These are phyloP conservation scores for Lepidium sativum DNA, from an alignment of 345 rosid species.

Conservation along the genomic window DNA sequence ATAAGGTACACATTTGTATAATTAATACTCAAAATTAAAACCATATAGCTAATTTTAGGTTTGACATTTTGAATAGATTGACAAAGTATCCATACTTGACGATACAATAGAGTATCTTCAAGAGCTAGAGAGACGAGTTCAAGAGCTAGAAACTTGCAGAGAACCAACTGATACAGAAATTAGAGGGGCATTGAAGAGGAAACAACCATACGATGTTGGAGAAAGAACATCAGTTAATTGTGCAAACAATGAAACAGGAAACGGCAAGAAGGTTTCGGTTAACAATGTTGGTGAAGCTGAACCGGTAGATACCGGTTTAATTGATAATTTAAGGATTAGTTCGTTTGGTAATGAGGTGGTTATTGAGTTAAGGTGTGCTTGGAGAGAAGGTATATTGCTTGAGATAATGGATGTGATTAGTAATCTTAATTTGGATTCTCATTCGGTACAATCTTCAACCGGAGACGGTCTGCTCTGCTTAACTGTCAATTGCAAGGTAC, in stretches of 20 bases:
- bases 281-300: constrained; percentile 26
- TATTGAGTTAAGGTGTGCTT: constrained; percentile 58
- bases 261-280: neutral
- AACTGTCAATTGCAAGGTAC: constrained; percentile 65
- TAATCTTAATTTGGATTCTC: constrained; percentile 59
- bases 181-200: constrained; percentile 29
- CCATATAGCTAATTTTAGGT: neutral
- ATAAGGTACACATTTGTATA: constrained; percentile 39
- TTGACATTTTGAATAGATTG: constrained; percentile 33
- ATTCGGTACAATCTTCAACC: constrained; percentile 67
- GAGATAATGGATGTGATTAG: constrained; percentile 65
- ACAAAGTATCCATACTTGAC: constrained; percentile 51
- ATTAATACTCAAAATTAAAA: neutral
- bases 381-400: constrained; percentile 76
- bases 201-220: constrained; percentile 33
- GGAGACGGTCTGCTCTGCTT: constrained; percentile 50
- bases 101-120: constrained; percentile 55
- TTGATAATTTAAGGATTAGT: constrained; percentile 33
- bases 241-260: constrained; percentile 21
- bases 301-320: constrained; percentile 30
- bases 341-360: constrained; percentile 42
- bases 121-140: constrained; percentile 64
- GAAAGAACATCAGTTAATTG: constrained; percentile 65
- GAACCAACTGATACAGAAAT: constrained; percentile 36
- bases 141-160: constrained; percentile 64